phyloP scores from a whole-genome alignment of 2,329 filamentous ascomycete species.

The Alternaria consortialis region DNA sequence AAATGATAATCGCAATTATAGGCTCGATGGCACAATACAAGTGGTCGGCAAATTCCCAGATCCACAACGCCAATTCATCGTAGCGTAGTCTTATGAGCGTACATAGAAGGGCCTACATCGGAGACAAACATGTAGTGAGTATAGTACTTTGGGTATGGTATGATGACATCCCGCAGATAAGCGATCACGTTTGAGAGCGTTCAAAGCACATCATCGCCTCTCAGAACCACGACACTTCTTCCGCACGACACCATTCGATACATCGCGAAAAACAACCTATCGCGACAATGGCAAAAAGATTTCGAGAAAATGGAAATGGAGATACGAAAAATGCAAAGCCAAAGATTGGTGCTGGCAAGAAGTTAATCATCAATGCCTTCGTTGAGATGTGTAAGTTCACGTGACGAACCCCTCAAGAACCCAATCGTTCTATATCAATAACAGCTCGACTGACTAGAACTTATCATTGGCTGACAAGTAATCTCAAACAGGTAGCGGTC shows the following conservation, averaged over 20 bases:
- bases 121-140: constrained; percentile 12
- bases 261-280: constrained; percentile 3
- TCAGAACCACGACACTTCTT: constrained; percentile 16
- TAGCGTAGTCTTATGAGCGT: constrained; percentile 1
- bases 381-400: constrained; percentile 51
- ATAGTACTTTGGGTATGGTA: neutral
- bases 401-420: constrained; percentile 1
- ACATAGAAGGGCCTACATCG: constrained; percentile 18
- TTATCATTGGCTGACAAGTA: constrained; percentile 1
- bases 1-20: constrained; percentile 32
- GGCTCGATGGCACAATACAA: constrained; percentile 31
- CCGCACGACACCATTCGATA: constrained; percentile 30
- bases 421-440: neutral
- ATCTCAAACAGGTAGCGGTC: constrained; percentile 35
- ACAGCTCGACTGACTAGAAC: neutral
- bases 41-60: neutral
- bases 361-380: constrained; percentile 55
- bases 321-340: constrained; percentile 25
- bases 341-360: constrained; percentile 33
- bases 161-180: constrained; percentile 19
- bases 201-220: constrained; percentile 39
- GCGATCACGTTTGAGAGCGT: constrained; percentile 40
- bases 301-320: constrained; percentile 15
- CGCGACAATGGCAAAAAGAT: constrained; percentile 22
- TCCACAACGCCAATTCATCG: neutral